phyloP scores from a whole-genome alignment of 192 early-diverging fungal species.

The Coemansia sp. region DNA sequence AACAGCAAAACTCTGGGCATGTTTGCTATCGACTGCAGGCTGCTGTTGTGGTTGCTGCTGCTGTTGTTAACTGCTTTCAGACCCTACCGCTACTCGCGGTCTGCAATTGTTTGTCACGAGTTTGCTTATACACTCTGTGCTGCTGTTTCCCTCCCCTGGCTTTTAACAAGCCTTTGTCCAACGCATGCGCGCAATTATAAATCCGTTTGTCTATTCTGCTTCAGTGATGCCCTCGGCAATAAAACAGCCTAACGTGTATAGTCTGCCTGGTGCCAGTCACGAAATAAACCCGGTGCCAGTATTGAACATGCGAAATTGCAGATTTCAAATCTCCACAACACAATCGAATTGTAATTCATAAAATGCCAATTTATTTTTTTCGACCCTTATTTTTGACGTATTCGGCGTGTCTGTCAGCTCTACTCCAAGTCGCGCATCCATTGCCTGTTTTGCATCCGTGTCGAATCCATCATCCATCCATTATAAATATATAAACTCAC shows the following conservation, averaged over 20 bases:
- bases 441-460: conserved; percentile 1
- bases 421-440: conserved; percentile 8
- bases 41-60: too few relatives aligned
- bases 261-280: background rate
- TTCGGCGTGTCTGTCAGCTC: background rate
- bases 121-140: too few relatives aligned
- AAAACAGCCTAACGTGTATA: background rate
- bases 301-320: background rate
- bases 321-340: background rate
- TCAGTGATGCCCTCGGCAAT: background rate
- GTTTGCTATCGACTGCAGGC: too few relatives aligned
- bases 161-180: too few relatives aligned
- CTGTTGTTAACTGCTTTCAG: too few relatives aligned
- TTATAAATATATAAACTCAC: conserved; percentile 1
- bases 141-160: too few relatives aligned
- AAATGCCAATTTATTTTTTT: too few relatives aligned
- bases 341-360: background rate
- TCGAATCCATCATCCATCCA: conserved; percentile 9
- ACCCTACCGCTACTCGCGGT: too few relatives aligned
- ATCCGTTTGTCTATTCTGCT: too few relatives aligned
- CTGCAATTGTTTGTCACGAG: too few relatives aligned
- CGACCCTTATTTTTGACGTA: background rate
- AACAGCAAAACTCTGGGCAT: too few relatives aligned
- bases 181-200: too few relatives aligned
- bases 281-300: background rate